Evolutionary conservation across 2,329 filamentous ascomycete genomes (phyloP), one percentile per base, ranked within the genome.

Genomic region (Thermochaetoides dissita): DNA sequence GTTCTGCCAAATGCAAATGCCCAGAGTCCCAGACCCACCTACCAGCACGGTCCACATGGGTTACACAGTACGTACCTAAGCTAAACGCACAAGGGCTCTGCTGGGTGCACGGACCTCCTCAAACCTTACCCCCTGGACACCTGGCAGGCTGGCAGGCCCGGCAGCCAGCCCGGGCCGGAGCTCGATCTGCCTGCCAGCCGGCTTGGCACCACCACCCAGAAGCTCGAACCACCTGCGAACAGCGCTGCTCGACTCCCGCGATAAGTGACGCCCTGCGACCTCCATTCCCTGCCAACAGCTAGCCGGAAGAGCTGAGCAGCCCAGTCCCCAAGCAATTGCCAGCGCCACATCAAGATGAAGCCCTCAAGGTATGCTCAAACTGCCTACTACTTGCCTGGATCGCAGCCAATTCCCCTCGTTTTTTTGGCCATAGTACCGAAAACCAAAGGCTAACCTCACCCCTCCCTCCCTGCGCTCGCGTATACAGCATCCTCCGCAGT

Each of bases 401-500:
- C 39, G 10, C 29, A n/a, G 17, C 17, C 12, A 31, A n/a, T 7
- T 3, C 10, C 30, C 17, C 11, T n/a, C 6, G 11, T 10, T 36
- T 17, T 31, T 33, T n/a, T n/a, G n/a, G 33, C 6, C 32, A n/a
- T 17, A 17, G 6, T n/a, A 34, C 30, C 10, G 10, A 8, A 8
- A 24, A 24, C 17, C 17, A 24, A 24, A 24, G 17, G 17, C 17
- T 24, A 24, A 24, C 17, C 24, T 35, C 7, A 30, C 40, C 30
- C 33, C 8, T 10, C 17, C 37, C 10, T 7, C 6, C 17, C 17
- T 5, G 17, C 17, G 17, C 17, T 24, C 17, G 17, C 17, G 17
- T 3, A 24, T 42, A 7, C 36, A 69, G 66, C 62, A 64, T 74
- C 62, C 65, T 71, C 57, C 67, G 68, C 57, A 61, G 67, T 57